phyloP scores from a whole-genome alignment of 78 protist species.

The Dictyostelium intermedium region DNA sequence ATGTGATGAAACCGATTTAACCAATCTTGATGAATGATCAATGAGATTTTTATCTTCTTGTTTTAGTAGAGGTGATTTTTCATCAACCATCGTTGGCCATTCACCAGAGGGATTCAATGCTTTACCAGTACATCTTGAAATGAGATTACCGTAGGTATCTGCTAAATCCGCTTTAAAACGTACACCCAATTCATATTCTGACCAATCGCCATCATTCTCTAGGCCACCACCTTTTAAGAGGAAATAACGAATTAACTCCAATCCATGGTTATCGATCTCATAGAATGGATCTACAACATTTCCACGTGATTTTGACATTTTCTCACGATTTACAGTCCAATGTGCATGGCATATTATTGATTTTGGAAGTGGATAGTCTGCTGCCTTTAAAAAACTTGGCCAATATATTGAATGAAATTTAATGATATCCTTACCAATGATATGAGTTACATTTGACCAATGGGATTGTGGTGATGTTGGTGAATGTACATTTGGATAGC shows the following conservation, averaged over 20 bases:
- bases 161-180: conserved; percentile 79
- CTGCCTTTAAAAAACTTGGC: conserved; percentile 95
- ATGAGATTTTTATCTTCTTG: neutral
- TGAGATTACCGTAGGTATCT: conserved; percentile 69
- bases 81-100: conserved; percentile 8
- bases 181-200: conserved; percentile 26
- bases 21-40: neutral
- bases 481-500: conserved; percentile 48
- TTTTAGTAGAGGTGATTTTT: neutral
- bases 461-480: neutral
- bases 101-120: conserved; percentile 17
- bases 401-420: conserved; percentile 96
- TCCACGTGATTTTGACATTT: conserved; percentile 89
- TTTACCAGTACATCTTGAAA: conserved; percentile 57
- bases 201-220: conserved; percentile 85
- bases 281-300: conserved; percentile 86
- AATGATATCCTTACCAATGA: conserved; percentile 97
- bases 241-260: conserved; percentile 76
- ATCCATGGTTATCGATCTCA: conserved; percentile 74
- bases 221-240: conserved; percentile 76
- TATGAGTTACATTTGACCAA: conserved; percentile 82
- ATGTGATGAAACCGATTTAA: neutral
- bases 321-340: conserved; percentile 91
- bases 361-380: conserved; percentile 71
- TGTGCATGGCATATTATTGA: conserved; percentile 89